These are phyloP conservation scores for Rhodotorula sp. DNA, from an alignment of 1,284 basidiomycete species.

Conservation along the genomic window DNA sequence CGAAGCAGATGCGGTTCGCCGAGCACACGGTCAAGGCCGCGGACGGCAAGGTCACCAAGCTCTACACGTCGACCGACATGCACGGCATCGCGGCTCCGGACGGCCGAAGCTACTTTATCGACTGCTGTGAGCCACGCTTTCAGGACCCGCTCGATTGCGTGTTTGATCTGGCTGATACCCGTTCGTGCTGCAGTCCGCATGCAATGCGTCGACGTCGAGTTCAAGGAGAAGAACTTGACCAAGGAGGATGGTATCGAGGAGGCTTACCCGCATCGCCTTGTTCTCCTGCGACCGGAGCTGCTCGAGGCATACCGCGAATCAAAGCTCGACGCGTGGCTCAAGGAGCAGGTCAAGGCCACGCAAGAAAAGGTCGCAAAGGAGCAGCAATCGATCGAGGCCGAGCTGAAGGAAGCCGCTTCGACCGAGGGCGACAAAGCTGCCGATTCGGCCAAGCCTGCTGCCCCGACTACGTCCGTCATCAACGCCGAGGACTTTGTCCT, in stretches of 20 bases:
- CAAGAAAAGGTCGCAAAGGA: constrained; percentile 49
- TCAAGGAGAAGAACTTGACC: constrained; percentile 54
- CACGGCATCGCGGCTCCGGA: constrained; percentile 60
- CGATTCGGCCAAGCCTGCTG: constrained; percentile 18
- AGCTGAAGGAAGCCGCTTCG: constrained; percentile 46
- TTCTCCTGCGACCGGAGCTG: constrained; percentile 59
- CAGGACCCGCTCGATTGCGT: too few species aligned
- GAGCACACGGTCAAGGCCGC: constrained; percentile 55
- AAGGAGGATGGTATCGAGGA: constrained; percentile 43
- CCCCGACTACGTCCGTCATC: constrained; percentile 36
- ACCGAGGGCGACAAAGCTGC: constrained; percentile 45
- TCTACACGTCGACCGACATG: constrained; percentile 58
- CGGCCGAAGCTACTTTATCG: constrained; percentile 58
- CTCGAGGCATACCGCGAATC: constrained; percentile 57
- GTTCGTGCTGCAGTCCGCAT: constrained; percentile 48
- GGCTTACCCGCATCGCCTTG: constrained; percentile 57
- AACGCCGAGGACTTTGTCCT: constrained; percentile 54
- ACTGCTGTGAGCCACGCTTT: constrained; percentile 49
- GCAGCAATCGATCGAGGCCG: constrained; percentile 43
- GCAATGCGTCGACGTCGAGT: constrained; percentile 58
- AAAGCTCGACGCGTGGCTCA: constrained; percentile 57
- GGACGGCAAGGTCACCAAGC: constrained; percentile 52
- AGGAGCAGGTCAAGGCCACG: constrained; percentile 51
- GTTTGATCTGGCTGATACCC: background rate
- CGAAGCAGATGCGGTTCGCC: constrained; percentile 54